These are phyloP conservation scores for Aspergillus sp. DNA, from an alignment of 2,329 filamentous ascomycete species.

Conservation along the genomic window DNA sequence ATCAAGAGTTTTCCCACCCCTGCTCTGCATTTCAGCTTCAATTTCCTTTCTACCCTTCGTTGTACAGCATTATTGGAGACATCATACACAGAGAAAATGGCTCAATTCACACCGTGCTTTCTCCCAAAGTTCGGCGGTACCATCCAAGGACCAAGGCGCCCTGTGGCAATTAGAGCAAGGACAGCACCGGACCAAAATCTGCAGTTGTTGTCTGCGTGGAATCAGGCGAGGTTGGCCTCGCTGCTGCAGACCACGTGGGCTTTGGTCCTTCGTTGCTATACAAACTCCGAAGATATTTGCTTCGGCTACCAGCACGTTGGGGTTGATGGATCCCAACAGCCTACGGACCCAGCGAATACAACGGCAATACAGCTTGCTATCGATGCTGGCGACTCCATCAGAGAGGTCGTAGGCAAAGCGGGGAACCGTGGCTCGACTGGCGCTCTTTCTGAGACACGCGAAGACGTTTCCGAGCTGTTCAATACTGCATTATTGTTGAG, in stretches of 20 bases:
- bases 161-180: slow-evolving; percentile 26
- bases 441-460: neutral
- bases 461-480: slow-evolving; percentile 15
- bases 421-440: slow-evolving; percentile 6
- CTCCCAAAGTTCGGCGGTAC: slow-evolving; percentile 26
- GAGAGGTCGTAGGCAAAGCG: slow-evolving; percentile 19
- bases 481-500: slow-evolving; percentile 30
- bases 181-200: slow-evolving; percentile 19
- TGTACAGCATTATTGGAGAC: neutral
- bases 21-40: too few relatives aligned
- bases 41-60: neutral
- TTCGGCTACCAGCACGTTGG: slow-evolving; percentile 35
- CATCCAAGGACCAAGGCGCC: slow-evolving; percentile 21
- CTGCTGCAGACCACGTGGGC: slow-evolving; percentile 38
- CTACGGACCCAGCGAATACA: slow-evolving; percentile 8
- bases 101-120: slow-evolving; percentile 23
- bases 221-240: slow-evolving; percentile 15
- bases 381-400: slow-evolving; percentile 19
- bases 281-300: slow-evolving; percentile 38
- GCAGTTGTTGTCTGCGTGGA: slow-evolving; percentile 23
- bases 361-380: slow-evolving; percentile 19
- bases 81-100: slow-evolving; percentile 12
- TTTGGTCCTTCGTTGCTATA: slow-evolving; percentile 37
- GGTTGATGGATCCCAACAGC: slow-evolving; percentile 10
- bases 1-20: too few relatives aligned